Percentiles rank a stretch among this genome's conserved stretches.
phyloP scores from a whole-genome alignment of 2,329 filamentous ascomycete species.

The Cladophialophora carrionii region DNA sequence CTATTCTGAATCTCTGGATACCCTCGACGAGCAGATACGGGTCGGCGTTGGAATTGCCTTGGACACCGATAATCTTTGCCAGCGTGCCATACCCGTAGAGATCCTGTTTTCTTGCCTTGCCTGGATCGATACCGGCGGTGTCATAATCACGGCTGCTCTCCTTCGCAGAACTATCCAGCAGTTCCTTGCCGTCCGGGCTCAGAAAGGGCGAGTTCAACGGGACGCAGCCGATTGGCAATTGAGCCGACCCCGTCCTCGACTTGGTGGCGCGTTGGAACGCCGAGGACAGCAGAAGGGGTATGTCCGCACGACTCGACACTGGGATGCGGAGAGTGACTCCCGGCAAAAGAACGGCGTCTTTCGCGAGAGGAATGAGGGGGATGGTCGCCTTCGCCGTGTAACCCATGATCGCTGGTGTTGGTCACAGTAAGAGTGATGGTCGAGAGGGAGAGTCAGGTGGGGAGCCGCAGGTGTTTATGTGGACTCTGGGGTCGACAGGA shows the following conservation, averaged over 20 bases:
- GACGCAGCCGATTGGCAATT: conserved; percentile 82
- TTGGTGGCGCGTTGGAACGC: conserved; percentile 77
- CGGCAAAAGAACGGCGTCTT: conserved; percentile 80
- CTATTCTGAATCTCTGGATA: conserved; percentile 72
- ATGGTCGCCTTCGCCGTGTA: conserved; percentile 53
- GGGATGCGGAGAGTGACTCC: conserved; percentile 83
- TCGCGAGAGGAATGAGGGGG: conserved; percentile 80
- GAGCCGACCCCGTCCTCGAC: conserved; percentile 63
- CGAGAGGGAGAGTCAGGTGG: conserved; percentile 8
- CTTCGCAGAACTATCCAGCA: conserved; percentile 68
- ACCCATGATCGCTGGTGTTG: conserved; percentile 27
- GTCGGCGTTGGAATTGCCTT: conserved; percentile 73
- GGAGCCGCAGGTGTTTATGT: conserved; percentile 21
- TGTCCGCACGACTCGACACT: conserved; percentile 80
- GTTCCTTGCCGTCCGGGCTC: conserved; percentile 71
- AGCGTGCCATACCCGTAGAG: conserved; percentile 82
- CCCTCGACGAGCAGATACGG: conserved; percentile 87
- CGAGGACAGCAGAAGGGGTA: conserved; percentile 82
- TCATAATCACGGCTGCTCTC: conserved; percentile 43
- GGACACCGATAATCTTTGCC: conserved; percentile 75
- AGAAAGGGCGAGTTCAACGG: conserved; percentile 78
- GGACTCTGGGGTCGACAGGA: conserved; percentile 13
- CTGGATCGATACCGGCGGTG: conserved; percentile 57
- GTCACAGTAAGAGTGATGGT: conserved; percentile 1
- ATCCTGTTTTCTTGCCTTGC: conserved; percentile 68